phyloP scores from a whole-genome alignment of 169 alveolate genomes.

The Plasmodium coatneyi region DNA sequence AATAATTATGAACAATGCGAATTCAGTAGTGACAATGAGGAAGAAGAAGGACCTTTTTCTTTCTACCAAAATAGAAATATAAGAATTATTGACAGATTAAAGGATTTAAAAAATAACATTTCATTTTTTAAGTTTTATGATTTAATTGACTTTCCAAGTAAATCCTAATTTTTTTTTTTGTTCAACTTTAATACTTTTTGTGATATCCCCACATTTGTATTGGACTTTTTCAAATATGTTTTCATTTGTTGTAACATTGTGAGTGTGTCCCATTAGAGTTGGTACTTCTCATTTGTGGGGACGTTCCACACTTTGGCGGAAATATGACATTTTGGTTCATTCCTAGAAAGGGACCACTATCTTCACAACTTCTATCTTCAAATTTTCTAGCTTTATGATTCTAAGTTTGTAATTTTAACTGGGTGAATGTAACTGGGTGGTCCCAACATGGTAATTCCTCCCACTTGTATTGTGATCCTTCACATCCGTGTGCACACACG shows the following conservation, averaged over 20 bases:
- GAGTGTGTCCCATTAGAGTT: not conserved
- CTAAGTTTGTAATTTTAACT: not conserved
- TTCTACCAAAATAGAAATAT: constrained; percentile 29
- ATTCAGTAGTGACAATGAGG: constrained; percentile 48
- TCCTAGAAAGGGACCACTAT: not conserved
- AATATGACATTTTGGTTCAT: not conserved
- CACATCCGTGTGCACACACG: not conserved
- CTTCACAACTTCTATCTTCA: not conserved
- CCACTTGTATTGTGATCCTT: not conserved
- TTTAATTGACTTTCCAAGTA: constrained; percentile 62
- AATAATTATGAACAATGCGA: constrained; percentile 40
- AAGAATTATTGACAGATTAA: constrained; percentile 65
- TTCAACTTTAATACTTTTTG: not conserved
- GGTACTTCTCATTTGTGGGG: not conserved
- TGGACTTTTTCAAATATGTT: not conserved
- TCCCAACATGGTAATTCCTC: not conserved
- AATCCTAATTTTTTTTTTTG: constrained; percentile 4
- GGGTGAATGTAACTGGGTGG: not conserved
- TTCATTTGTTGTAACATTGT: not conserved
- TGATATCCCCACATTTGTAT: not conserved
- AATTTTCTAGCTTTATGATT: not conserved
- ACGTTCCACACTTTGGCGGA: not conserved
- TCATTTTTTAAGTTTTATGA: constrained; percentile 70
- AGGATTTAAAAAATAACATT: constrained; percentile 68
- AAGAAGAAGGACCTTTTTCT: constrained; percentile 70